Conservation (phyloP, 2,329 filamentous ascomycete genomes). For the Amylocarpus encephaloides region DNA sequence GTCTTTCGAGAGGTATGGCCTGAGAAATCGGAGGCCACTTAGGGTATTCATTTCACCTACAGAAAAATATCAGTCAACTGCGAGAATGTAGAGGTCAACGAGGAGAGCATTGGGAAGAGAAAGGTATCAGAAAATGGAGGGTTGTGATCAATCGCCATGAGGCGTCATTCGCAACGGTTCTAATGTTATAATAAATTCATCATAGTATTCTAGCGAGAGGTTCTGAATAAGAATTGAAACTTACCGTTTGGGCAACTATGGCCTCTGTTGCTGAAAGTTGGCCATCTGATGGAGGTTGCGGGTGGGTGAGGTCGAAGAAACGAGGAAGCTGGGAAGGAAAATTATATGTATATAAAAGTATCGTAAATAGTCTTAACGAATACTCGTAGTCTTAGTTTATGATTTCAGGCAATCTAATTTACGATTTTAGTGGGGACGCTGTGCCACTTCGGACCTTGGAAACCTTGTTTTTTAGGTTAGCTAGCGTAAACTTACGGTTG, state of each 20-base stretch:
- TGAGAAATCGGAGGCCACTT: slow-evolving; percentile 44
- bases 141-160: slow-evolving; percentile 46
- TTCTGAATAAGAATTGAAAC: slow-evolving; percentile 2
- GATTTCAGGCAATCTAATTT: too few relatives aligned
- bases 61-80: slow-evolving; percentile 2
- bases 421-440: too few relatives aligned
- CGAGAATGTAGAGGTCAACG: not conserved
- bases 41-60: slow-evolving; percentile 39
- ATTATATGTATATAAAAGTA: too few relatives aligned
- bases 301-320: not conserved
- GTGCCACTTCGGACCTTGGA: not conserved
- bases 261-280: not conserved
- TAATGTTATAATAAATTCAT: slow-evolving; percentile 47
- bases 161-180: slow-evolving; percentile 56
- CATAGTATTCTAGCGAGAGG: slow-evolving; percentile 31
- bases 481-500: too few relatives aligned
- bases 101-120: not conserved
- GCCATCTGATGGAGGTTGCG: not conserved
- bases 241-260: slow-evolving; percentile 11
- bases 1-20: slow-evolving; percentile 46
- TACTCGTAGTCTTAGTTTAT: too few relatives aligned
- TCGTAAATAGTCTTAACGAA: too few relatives aligned
- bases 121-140: slow-evolving; percentile 41
- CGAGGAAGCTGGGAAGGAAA: not conserved
- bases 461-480: not conserved